These are phyloP conservation scores for Globisporangium nunn DNA, from an alignment of 352 stramenopile genomes.

Conservation along the genomic window DNA sequence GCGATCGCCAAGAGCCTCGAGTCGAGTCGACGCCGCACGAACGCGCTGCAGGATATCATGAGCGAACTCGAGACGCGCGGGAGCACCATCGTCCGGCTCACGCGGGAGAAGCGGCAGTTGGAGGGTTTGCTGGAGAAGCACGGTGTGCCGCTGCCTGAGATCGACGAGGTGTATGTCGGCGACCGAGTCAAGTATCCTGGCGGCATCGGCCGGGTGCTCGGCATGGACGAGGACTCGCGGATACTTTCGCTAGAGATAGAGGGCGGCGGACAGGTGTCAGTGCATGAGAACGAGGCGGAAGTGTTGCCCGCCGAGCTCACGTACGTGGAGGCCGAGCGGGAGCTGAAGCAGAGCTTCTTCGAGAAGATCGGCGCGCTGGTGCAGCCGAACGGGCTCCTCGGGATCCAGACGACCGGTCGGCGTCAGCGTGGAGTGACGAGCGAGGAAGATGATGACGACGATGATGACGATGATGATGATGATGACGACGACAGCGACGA, in stretches of 20 bases:
- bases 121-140: conserved; percentile 39
- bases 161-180: conserved; percentile 56
- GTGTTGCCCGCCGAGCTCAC: conserved; percentile 43
- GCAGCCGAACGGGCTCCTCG: conserved; percentile 39
- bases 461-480: conserved; percentile 24
- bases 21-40: conserved; percentile 63
- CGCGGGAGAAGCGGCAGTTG: conserved; percentile 57
- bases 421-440: not conserved
- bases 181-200: conserved; percentile 47
- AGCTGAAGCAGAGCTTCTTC: conserved; percentile 58
- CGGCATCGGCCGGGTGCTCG: conserved; percentile 32
- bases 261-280: conserved; percentile 29
- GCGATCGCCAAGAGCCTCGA: conserved; percentile 49
- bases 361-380: conserved; percentile 61
- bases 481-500: conserved; percentile 24
- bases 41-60: conserved; percentile 75
- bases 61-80: conserved; percentile 63
- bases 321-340: conserved; percentile 44
- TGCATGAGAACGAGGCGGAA: conserved; percentile 54
- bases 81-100: conserved; percentile 40
- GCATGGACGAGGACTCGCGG: conserved; percentile 32
- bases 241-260: conserved; percentile 40
- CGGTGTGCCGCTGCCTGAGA: conserved; percentile 35
- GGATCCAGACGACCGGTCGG: conserved; percentile 9
- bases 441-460: conserved; percentile 19